These are phyloP conservation scores for Elsinoe ampelina DNA, from an alignment of 2,329 filamentous ascomycete genomes.

Conservation along the genomic window DNA sequence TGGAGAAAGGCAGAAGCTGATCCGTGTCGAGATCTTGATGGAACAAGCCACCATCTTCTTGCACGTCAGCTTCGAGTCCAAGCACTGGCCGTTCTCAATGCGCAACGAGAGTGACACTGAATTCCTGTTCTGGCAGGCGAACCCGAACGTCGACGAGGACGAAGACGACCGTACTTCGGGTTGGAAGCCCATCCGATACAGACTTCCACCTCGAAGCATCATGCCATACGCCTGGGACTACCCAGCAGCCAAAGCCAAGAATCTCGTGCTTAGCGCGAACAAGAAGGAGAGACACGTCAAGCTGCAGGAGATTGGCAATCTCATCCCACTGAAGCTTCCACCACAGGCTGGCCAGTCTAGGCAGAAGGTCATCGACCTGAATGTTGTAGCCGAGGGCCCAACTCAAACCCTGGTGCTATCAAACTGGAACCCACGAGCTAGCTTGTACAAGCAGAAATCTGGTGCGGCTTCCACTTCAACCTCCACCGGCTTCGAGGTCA, in stretches of 20 bases:
- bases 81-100: slow-evolving; percentile 98
- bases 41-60: slow-evolving; percentile 91
- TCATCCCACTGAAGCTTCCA: slow-evolving; percentile 86
- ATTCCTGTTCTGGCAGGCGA: slow-evolving; percentile 91
- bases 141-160: slow-evolving; percentile 87
- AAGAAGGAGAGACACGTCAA: slow-evolving; percentile 85
- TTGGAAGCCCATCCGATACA: slow-evolving; percentile 88
- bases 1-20: slow-evolving; percentile 77
- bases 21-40: slow-evolving; percentile 81
- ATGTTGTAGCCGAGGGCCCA: slow-evolving; percentile 88
- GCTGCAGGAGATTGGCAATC: slow-evolving; percentile 89
- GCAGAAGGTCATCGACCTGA: slow-evolving; percentile 89
- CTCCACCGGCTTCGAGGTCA: slow-evolving; percentile 78
- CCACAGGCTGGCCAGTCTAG: slow-evolving; percentile 51
- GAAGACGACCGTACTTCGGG: slow-evolving; percentile 72
- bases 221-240: slow-evolving; percentile 99
- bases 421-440: slow-evolving; percentile 88
- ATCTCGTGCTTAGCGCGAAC: slow-evolving; percentile 72
- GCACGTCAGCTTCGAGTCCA: slow-evolving; percentile 79
- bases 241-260: slow-evolving; percentile 91
- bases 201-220: slow-evolving; percentile 85
- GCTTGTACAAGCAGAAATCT: slow-evolving; percentile 68
- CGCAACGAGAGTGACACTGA: slow-evolving; percentile 95
- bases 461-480: slow-evolving; percentile 48
- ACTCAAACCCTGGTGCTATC: slow-evolving; percentile 90